Evolutionary conservation across 179 eudicot species (phyloP).

Genomic region (Spergularia azorica): DNA sequence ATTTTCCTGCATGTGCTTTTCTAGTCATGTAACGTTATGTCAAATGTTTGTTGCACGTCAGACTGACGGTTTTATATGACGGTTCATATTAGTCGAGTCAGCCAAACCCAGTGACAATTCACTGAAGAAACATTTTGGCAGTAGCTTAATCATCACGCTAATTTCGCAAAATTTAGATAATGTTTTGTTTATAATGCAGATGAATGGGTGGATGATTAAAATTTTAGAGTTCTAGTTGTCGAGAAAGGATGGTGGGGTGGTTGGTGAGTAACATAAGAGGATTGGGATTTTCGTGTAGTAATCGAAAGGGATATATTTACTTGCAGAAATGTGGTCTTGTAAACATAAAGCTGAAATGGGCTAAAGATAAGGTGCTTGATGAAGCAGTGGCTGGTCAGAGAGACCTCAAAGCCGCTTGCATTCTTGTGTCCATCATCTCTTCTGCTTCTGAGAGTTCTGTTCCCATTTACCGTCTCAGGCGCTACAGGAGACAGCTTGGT

Average conservation of each 20-base stretch:
- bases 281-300: conserved; percentile 18
- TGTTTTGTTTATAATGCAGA: conserved; percentile 5
- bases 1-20: neutral
- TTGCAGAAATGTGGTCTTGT: conserved; percentile 61
- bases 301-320: conserved; percentile 34
- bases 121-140: neutral
- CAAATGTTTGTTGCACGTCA: too few relatives aligned
- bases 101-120: too few relatives aligned
- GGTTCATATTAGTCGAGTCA: too few relatives aligned
- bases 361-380: conserved; percentile 70
- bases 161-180: neutral
- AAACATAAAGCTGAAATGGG: conserved; percentile 85
- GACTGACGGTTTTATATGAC: too few relatives aligned
- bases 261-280: conserved; percentile 21
- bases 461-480: conserved; percentile 65
- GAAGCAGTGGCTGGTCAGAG: conserved; percentile 55
- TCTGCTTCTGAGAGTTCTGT: conserved; percentile 43
- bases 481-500: conserved; percentile 55
- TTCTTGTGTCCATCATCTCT: conserved; percentile 55
- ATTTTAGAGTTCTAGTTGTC: neutral
- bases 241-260: conserved; percentile 47
- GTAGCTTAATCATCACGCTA: neutral
- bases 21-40: too few relatives aligned
- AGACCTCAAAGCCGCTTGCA: conserved; percentile 63
- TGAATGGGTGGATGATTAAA: neutral